phyloP scores from a whole-genome alignment of 306 rosid species.

The Cicer cuneatum region DNA sequence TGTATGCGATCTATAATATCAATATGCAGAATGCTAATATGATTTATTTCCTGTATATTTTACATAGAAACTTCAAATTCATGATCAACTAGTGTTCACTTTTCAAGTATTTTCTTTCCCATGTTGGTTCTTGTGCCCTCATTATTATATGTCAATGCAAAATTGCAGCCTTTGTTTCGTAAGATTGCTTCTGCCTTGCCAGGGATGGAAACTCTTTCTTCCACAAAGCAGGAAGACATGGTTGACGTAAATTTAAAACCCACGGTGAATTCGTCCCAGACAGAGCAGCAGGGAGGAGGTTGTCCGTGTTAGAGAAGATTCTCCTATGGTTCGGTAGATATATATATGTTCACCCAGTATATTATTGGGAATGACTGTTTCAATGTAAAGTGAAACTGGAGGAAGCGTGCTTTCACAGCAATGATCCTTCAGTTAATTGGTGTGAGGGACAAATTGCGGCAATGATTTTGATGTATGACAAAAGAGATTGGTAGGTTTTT shows the following conservation, averaged over 20 bases:
- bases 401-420: slow-evolving; percentile 41
- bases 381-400: slow-evolving; percentile 38
- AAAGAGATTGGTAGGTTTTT: slow-evolving; percentile 31
- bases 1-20: slow-evolving; percentile 24
- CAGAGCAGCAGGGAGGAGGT: slow-evolving; percentile 95
- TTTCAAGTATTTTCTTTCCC: slow-evolving; percentile 33
- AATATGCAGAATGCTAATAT: slow-evolving; percentile 6
- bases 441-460: slow-evolving; percentile 38
- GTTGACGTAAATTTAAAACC: slow-evolving; percentile 94
- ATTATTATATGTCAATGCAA: slow-evolving; percentile 38
- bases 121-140: slow-evolving; percentile 35
- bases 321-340: slow-evolving; percentile 25
- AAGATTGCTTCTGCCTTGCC: slow-evolving; percentile 99
- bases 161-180: slow-evolving; percentile 91
- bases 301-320: slow-evolving; percentile 80
- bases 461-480: slow-evolving; percentile 44
- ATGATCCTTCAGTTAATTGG: slow-evolving; percentile 41
- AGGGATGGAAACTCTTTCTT: slow-evolving; percentile 95
- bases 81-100: slow-evolving; percentile 10
- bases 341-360: slow-evolving; percentile 36
- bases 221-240: slow-evolving; percentile 96
- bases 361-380: slow-evolving; percentile 38
- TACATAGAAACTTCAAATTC: slow-evolving; percentile 28
- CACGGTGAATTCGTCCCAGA: slow-evolving; percentile 69
- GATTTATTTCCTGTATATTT: slow-evolving; percentile 23